Conservation (phyloP, 306 rosid species). For the Cicer chorassanicum region DNA sequence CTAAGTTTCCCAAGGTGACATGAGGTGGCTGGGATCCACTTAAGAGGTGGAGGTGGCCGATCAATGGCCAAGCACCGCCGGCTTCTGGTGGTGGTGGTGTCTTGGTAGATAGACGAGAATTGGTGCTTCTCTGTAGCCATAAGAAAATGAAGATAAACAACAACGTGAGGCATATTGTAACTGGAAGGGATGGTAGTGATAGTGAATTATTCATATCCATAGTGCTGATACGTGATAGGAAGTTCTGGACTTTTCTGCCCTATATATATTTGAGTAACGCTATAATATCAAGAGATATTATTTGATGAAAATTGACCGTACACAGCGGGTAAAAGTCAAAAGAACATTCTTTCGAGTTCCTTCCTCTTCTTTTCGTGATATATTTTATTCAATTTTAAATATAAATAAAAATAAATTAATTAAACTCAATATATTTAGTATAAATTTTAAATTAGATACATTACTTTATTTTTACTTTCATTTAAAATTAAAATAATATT, state of each 20-base stretch:
- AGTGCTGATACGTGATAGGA: neutral
- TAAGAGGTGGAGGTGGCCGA: constrained; percentile 49
- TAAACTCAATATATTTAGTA: too few species aligned
- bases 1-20: neutral
- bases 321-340: too few species aligned
- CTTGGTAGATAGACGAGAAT: too few species aligned
- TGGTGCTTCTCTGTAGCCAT: neutral
- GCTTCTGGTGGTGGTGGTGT: constrained; percentile 42
- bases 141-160: constrained; percentile 1
- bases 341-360: too few species aligned
- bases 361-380: too few species aligned
- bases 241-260: neutral
- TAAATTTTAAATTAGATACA: too few species aligned
- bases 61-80: constrained; percentile 43
- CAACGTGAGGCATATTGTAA: neutral
- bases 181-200: neutral
- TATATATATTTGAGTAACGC: neutral
- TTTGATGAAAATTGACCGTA: too few species aligned
- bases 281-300: too few species aligned
- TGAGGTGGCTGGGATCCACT: neutral
- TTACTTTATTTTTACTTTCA: too few species aligned
- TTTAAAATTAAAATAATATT: too few species aligned
- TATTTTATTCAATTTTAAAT: too few species aligned
- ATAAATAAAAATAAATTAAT: too few species aligned
- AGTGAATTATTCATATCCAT: neutral